Percentiles rank a stretch among this genome's conserved stretches.
Conservation (phyloP, 257 asterid genomes). For the Capsicum chinense region DNA sequence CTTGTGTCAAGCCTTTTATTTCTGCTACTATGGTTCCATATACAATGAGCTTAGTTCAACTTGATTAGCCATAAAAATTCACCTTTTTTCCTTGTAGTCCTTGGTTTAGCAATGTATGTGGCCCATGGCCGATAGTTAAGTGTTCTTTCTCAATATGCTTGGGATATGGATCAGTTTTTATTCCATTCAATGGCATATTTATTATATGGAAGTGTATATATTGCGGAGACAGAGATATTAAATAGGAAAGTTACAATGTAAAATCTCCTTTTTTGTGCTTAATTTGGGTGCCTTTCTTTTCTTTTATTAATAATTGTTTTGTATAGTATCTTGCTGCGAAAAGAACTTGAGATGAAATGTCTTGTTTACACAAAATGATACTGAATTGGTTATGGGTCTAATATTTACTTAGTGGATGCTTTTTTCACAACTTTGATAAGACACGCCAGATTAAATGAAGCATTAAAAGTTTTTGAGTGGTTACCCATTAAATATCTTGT, state of each 20-base stretch:
- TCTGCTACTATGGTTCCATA: conserved; percentile 56
- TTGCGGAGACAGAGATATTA: background rate
- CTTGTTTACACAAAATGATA: too few species aligned
- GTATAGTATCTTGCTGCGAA: background rate
- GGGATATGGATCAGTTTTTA: background rate
- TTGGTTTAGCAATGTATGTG: background rate
- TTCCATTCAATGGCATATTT: background rate
- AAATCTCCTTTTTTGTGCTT: background rate
- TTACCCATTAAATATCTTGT: conserved; percentile 44
- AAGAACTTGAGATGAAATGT: background rate
- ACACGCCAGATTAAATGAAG: too few species aligned
- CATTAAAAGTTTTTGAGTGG: too few species aligned
- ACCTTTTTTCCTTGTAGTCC: background rate
- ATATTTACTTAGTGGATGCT: too few species aligned
- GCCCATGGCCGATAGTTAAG: background rate
- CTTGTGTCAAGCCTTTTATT: conserved; percentile 49
- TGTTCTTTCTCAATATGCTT: background rate
- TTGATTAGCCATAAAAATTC: conserved; percentile 29
- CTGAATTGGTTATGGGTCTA: too few species aligned
- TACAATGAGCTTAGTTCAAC: conserved; percentile 35
- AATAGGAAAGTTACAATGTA: background rate
- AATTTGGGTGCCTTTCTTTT: background rate
- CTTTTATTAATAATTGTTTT: background rate
- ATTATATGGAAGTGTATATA: background rate
- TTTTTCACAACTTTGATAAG: too few species aligned